phyloP scores from a whole-genome alignment of 805 yeast genomes.

The Schwanniomyces yamadae region DNA sequence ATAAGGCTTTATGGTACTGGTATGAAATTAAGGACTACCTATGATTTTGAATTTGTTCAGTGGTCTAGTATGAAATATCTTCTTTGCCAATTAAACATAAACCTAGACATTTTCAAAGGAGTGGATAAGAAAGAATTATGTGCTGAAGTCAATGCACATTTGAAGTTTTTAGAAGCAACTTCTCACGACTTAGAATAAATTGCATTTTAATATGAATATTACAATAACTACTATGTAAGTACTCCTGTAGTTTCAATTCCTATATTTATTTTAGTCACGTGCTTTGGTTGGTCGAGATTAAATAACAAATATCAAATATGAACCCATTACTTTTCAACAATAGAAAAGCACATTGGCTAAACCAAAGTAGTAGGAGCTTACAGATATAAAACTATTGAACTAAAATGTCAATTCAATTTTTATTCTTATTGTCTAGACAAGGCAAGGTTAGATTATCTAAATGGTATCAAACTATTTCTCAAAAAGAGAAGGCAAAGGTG shows the following conservation, averaged over 20 bases:
- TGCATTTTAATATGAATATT: too few relatives aligned
- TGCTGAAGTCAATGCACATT: constrained; percentile 47
- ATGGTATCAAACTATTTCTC: constrained; percentile 86
- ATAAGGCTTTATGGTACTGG: constrained; percentile 60
- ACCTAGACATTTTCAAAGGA: constrained; percentile 44
- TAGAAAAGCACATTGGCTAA: too few relatives aligned
- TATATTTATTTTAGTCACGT: too few relatives aligned
- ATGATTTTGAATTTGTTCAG: constrained; percentile 57
- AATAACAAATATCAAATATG: too few relatives aligned
- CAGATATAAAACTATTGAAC: background rate
- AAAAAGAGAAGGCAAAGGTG: constrained; percentile 81
- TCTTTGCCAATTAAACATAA: constrained; percentile 50
- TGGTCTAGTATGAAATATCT: constrained; percentile 58
- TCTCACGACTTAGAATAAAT: constrained; percentile 35
- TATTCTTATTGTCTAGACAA: constrained; percentile 84
- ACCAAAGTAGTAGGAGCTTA: too few relatives aligned
- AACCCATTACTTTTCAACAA: too few relatives aligned
- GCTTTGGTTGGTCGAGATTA: too few relatives aligned
- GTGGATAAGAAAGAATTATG: constrained; percentile 46
- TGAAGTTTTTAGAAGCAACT: constrained; percentile 40
- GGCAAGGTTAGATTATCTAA: constrained; percentile 92
- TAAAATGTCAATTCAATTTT: constrained; percentile 71
- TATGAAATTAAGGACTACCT: constrained; percentile 49
- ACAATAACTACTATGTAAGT: too few relatives aligned
- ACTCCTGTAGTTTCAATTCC: too few relatives aligned